These are phyloP conservation scores for Penicillium palitans DNA, from an alignment of 2,329 filamentous ascomycete genomes.

Conservation along the genomic window DNA sequence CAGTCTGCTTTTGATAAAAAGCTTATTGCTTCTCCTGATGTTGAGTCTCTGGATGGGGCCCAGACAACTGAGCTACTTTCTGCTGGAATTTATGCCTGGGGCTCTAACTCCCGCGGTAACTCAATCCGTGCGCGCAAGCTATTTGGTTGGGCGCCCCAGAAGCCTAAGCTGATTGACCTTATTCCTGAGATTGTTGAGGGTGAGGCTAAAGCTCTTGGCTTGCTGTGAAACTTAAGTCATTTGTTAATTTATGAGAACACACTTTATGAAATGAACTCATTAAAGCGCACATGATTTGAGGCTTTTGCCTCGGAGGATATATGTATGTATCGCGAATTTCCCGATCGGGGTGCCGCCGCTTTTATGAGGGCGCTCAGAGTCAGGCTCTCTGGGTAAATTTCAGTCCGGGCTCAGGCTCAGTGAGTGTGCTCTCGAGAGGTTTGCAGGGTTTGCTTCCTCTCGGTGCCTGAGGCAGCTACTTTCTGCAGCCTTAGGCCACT, in stretches of 20 bases:
- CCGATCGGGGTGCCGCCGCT: no score
- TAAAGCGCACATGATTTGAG: no score
- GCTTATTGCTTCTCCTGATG: conserved; percentile 47
- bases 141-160: conserved; percentile 41
- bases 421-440: no score
- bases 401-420: no score
- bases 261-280: background rate
- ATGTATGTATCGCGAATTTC: background rate
- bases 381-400: no score
- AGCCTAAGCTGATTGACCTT: conserved; percentile 54
- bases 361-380: no score
- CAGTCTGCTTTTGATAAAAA: conserved; percentile 55
- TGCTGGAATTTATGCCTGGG: conserved; percentile 39
- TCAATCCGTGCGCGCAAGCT: conserved; percentile 40
- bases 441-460: no score
- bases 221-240: conserved; percentile 18
- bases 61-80: conserved; percentile 47
- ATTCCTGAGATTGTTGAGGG: conserved; percentile 56
- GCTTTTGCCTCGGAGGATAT: background rate
- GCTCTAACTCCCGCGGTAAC: conserved; percentile 40
- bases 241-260: background rate
- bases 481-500: no score
- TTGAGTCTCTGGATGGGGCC: conserved; percentile 36
- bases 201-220: conserved; percentile 45
- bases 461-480: no score